Evolutionary conservation across 2,329 filamentous ascomycete genomes (phyloP), one percentile per base, ranked within the genome.

Genomic region (Fusarium begoniae): DNA sequence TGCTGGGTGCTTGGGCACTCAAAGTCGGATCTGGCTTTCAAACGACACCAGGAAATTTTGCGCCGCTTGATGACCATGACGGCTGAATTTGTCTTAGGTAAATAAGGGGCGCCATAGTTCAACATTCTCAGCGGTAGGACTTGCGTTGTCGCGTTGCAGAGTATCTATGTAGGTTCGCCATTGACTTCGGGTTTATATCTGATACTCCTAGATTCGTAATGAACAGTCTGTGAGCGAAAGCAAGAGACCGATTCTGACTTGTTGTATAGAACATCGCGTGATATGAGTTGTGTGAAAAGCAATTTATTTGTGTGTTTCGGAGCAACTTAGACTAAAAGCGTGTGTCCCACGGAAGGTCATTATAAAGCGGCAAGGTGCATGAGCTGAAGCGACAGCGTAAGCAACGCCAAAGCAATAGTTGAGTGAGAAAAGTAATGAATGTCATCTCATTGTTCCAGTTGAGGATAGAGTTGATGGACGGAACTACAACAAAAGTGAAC

Each of bases 11-110:
- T 65, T 54, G 43, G 57, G 63, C 38, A 35, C 50, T 48, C 53
- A 24, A 44, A 44, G 58, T 60, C 55, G 53, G 61, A 54, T 56
- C 63, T 56, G 61, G 60, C 57, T 40, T 44, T 28, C 37, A 47
- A 56, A 57, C 66, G 44, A 55, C 50, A 57, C 44, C 61, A 63
- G 54, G 66, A 48, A 47, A 48, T 62, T 50, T 57, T 50, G 66
- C 30, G 63, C 28, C 43, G 32, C 43, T 26, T 50, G 40, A 22
- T 47, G 24, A 22, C 22, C 18, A 24, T 45, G 61, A n/a, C 26
- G 59, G 60, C 32, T 41, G n/a, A 28, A 45, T 50, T 40, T 59
- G 11, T 26, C 18, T 47, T 48, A 28, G n/a, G 56, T 48, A 48
- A 56, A 18, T 37, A 47, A 44, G 59, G 69, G 64, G 62, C 47